Evolutionary conservation across 148 eudicot species (phyloP).

Genomic region (Euryodendron excelsum): DNA sequence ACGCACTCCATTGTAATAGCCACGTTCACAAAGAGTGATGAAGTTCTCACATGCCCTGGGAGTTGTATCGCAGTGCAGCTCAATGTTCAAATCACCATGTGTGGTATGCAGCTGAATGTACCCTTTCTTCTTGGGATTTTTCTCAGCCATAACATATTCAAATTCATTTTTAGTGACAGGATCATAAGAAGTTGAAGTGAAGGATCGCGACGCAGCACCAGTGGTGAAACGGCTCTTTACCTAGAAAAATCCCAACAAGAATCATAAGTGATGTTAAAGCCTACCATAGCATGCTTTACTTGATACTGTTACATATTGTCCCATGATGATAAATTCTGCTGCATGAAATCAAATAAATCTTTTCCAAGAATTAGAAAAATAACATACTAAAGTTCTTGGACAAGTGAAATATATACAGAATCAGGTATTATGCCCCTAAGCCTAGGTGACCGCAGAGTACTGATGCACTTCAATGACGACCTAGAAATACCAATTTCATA

Average conservation of each 20-base stretch:
- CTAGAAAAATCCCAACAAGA: conserved; percentile 31
- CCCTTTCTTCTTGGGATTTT: conserved; percentile 94
- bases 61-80: conserved; percentile 87
- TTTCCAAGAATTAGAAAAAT: neutral
- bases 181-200: conserved; percentile 90
- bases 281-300: neutral
- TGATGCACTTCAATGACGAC: neutral
- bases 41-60: conserved; percentile 97
- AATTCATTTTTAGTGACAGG: conserved; percentile 87
- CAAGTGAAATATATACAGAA: neutral
- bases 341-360: neutral
- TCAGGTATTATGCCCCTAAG: neutral
- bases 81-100: conserved; percentile 96
- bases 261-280: neutral
- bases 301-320: neutral
- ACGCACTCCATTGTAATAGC: conserved; percentile 83
- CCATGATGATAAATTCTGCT: neutral
- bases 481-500: neutral
- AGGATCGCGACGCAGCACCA: conserved; percentile 97
- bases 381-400: neutral
- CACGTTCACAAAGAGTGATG: conserved; percentile 87
- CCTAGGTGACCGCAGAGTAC: neutral
- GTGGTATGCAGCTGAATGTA: conserved; percentile 88
- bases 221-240: conserved; percentile 91
- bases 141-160: conserved; percentile 88